A percentile compares a stretch with the other conserved stretches of the same genome.
Evolutionary conservation across 305 asterid species (phyloP).

Genomic region (Fraxinus albicans): DNA sequence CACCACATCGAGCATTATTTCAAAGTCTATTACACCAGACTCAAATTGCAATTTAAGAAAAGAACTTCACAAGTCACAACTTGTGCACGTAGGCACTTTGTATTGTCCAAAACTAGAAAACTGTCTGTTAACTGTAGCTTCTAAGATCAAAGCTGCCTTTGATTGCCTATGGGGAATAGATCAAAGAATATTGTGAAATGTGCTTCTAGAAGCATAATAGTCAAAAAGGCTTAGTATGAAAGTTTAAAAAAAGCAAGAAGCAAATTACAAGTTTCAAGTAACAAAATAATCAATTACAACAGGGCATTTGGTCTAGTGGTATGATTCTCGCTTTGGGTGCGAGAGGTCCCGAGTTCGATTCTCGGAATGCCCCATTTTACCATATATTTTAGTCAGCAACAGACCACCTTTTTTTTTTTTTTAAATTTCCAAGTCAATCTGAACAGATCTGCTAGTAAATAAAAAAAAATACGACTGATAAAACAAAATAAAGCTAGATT

Average conservation of each 20-base stretch:
- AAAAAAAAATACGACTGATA: not conserved
- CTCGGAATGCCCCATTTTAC: slow-evolving; percentile 54
- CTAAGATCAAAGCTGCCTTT: not conserved
- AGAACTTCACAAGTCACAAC: not conserved
- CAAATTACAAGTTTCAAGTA: not conserved
- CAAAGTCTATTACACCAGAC: not conserved
- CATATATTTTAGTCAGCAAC: not conserved
- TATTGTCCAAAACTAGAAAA: not conserved
- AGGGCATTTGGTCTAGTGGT: slow-evolving; percentile 70
- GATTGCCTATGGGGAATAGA: not conserved
- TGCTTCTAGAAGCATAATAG: not conserved
- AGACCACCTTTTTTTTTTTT: not conserved
- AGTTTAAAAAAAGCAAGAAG: not conserved
- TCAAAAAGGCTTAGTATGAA: not conserved
- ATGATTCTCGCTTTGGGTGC: slow-evolving; percentile 69
- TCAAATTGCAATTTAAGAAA: not conserved
- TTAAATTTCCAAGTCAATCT: not conserved
- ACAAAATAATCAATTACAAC: slow-evolving; percentile 12
- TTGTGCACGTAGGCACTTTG: not conserved
- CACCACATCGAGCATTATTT: not conserved
- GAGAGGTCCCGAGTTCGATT: slow-evolving; percentile 71
- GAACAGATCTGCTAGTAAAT: not conserved
- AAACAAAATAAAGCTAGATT: not conserved
- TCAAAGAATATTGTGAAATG: not conserved
- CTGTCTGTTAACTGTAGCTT: not conserved